These are phyloP conservation scores for Diplodia seriata DNA, from an alignment of 2,329 filamentous ascomycete species.

Conservation along the genomic window DNA sequence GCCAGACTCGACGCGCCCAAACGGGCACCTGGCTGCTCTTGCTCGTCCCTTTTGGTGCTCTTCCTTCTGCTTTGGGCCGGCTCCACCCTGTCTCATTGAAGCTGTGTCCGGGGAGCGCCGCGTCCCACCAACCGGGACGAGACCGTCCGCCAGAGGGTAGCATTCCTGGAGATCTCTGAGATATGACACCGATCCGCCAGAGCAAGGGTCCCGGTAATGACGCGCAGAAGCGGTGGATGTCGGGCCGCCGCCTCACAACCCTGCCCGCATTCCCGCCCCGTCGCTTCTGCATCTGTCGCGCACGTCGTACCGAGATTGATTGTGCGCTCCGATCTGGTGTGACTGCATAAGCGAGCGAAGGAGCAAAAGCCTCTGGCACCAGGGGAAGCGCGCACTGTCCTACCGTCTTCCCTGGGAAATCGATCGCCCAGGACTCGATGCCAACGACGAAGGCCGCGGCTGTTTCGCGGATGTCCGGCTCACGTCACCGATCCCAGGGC, in stretches of 20 bases:
- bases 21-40: conserved; percentile 1
- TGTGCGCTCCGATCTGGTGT: conserved; percentile 31
- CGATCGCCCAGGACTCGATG: conserved; percentile 20
- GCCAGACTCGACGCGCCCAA: conserved; percentile 15
- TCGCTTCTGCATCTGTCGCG: conserved; percentile 30
- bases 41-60: conserved; percentile 2
- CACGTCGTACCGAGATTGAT: conserved; percentile 31
- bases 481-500: conserved; percentile 11
- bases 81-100: conserved; percentile 8
- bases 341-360: conserved; percentile 30
- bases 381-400: conserved; percentile 25
- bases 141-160: conserved; percentile 6
- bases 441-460: conserved; percentile 9
- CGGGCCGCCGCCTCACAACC: conserved; percentile 22
- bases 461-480: conserved; percentile 28
- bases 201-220: conserved; percentile 27
- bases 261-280: conserved; percentile 23
- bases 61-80: conserved; percentile 9
- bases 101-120: conserved; percentile 18
- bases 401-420: conserved; percentile 12
- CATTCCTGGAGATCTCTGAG: conserved; percentile 27
- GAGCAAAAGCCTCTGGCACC: conserved; percentile 29
- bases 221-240: conserved; percentile 25
- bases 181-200: conserved; percentile 28
- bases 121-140: conserved; percentile 30